These are phyloP conservation scores for Arachis monticola DNA, from an alignment of 331 rosid species.

Conservation along the genomic window DNA sequence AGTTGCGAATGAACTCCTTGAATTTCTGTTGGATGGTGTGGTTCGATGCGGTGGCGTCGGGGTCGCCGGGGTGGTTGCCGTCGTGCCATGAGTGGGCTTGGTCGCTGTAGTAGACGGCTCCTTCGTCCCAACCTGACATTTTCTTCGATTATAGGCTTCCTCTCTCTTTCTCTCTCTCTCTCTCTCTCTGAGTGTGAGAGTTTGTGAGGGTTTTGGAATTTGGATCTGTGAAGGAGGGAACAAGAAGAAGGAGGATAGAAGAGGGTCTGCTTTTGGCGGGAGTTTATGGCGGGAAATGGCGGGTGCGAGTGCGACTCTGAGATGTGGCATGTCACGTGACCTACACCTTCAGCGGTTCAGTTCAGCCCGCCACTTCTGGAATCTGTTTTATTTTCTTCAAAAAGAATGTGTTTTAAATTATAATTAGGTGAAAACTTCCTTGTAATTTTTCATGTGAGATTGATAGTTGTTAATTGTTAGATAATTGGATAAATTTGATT, in stretches of 20 bases:
- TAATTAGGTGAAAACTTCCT: too few relatives aligned
- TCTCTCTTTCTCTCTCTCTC: background rate
- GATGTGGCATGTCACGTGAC: background rate
- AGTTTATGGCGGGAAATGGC: background rate
- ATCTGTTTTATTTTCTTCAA: too few relatives aligned
- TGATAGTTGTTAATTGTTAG: too few relatives aligned
- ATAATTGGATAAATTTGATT: too few relatives aligned
- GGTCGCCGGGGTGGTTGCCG: conserved; percentile 44
- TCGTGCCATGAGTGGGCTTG: conserved; percentile 90
- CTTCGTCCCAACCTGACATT: conserved; percentile 99
- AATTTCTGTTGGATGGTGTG: conserved; percentile 80
- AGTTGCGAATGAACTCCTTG: conserved; percentile 93
- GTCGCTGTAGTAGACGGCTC: conserved; percentile 93
- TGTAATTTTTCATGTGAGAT: too few relatives aligned
- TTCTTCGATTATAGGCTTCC: conserved; percentile 25
- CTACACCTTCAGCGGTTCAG: background rate
- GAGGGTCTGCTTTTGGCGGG: conserved; percentile 3
- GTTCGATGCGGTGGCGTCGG: conserved; percentile 52
- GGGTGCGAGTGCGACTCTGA: background rate
- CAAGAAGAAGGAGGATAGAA: background rate
- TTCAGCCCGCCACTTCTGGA: too few relatives aligned
- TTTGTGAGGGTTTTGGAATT: background rate
- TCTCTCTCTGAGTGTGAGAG: conserved; percentile 4
- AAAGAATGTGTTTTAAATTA: too few relatives aligned
- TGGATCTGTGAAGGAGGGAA: background rate